phyloP scores from a whole-genome alignment of 1,284 basidiomycete species.

The Irpex lacteus region DNA sequence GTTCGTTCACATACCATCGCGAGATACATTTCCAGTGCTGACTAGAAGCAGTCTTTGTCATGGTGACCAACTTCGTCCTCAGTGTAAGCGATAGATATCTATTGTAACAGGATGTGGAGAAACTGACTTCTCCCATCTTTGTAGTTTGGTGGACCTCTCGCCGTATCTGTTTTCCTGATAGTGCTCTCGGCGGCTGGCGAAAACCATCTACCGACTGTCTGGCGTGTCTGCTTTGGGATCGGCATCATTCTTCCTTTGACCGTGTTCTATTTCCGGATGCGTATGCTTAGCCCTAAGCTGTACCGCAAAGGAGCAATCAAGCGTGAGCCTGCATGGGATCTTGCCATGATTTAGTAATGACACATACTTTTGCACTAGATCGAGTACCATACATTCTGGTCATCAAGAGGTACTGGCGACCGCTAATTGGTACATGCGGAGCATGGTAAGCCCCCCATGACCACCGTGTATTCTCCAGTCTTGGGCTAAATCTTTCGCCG shows the following conservation, averaged over 20 bases:
- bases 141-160: slow-evolving; percentile 68
- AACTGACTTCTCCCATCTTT: slow-evolving; percentile 11
- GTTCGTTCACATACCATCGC: slow-evolving; percentile 28
- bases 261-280: slow-evolving; percentile 71
- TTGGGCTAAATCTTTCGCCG: slow-evolving; percentile 3
- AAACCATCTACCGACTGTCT: slow-evolving; percentile 65
- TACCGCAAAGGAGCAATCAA: slow-evolving; percentile 69
- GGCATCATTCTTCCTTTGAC: slow-evolving; percentile 66
- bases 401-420: slow-evolving; percentile 65
- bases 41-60: slow-evolving; percentile 52
- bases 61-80: slow-evolving; percentile 74
- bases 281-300: slow-evolving; percentile 68
- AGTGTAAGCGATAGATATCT: slow-evolving; percentile 31
- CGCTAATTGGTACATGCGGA: slow-evolving; percentile 67
- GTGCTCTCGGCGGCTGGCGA: slow-evolving; percentile 67
- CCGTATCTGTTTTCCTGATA: slow-evolving; percentile 70
- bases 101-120: background rate
- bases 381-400: slow-evolving; percentile 64
- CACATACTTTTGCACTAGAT: slow-evolving; percentile 28
- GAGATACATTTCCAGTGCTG: slow-evolving; percentile 5
- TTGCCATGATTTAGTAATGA: slow-evolving; percentile 2
- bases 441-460: slow-evolving; percentile 48
- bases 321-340: slow-evolving; percentile 31
- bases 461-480: background rate
- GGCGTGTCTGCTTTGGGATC: slow-evolving; percentile 76